phyloP scores from a whole-genome alignment of 345 rosid species.

The Linum usitatissimum region DNA sequence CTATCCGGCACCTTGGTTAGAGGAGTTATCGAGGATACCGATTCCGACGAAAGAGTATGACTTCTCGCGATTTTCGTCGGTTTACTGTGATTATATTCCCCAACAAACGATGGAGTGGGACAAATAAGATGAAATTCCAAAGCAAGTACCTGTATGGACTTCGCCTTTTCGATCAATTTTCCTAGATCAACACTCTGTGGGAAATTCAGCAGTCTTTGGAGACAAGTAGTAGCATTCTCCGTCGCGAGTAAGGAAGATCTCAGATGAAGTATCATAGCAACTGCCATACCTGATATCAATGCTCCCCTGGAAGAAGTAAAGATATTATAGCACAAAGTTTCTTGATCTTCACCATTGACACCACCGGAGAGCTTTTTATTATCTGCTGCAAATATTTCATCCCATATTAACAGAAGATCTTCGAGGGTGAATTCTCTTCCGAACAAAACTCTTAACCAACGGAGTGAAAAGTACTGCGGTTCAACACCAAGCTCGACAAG shows the following conservation, averaged over 20 bases:
- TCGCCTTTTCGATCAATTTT: slow-evolving; percentile 57
- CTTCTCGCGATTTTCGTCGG: slow-evolving; percentile 30
- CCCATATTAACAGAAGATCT: slow-evolving; percentile 78
- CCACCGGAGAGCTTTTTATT: slow-evolving; percentile 26
- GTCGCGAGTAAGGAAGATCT: slow-evolving; percentile 88
- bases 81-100: slow-evolving; percentile 30
- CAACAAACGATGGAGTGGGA: slow-evolving; percentile 17
- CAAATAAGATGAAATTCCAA: slow-evolving; percentile 34
- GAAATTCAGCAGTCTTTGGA: slow-evolving; percentile 74
- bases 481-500: slow-evolving; percentile 88
- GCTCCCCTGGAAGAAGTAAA: slow-evolving; percentile 69
- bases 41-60: slow-evolving; percentile 42
- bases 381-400: slow-evolving; percentile 75
- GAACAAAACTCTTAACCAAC: slow-evolving; percentile 89
- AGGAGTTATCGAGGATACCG: slow-evolving; percentile 54
- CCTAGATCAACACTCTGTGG: slow-evolving; percentile 56
- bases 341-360: slow-evolving; percentile 20
- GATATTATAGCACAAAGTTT: slow-evolving; percentile 35
- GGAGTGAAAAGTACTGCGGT: slow-evolving; percentile 93
- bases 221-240: slow-evolving; percentile 84
- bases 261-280: slow-evolving; percentile 71
- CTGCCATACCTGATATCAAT: slow-evolving; percentile 61
- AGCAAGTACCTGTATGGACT: slow-evolving; percentile 59
- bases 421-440: slow-evolving; percentile 81
- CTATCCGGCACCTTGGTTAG: slow-evolving; percentile 51